Percentiles rank a stretch among this genome's conserved stretches.
Evolutionary conservation across 1,284 basidiomycete genomes (phyloP).

Genomic region (Meripilus lineatus): DNA sequence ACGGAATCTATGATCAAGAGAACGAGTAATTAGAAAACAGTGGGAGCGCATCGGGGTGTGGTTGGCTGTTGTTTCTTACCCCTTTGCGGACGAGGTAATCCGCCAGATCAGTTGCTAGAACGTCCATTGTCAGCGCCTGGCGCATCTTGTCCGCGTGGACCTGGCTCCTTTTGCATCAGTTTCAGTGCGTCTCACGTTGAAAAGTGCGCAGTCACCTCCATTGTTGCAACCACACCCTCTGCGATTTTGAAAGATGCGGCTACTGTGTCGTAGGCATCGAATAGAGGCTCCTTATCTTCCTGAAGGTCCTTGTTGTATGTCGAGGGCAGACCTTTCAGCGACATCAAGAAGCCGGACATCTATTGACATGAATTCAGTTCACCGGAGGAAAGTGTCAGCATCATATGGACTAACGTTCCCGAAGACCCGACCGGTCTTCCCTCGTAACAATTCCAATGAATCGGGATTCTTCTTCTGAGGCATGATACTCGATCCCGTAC

Average conservation of each 20-base stretch:
- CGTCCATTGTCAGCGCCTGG: conserved; percentile 89
- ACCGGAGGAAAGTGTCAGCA: background rate
- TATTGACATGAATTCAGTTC: conserved; percentile 25
- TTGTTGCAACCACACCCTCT: conserved; percentile 89
- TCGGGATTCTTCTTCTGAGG: conserved; percentile 99
- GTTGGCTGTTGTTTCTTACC: conserved; percentile 46
- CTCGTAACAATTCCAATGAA: conserved; percentile 90
- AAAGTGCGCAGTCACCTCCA: conserved; percentile 50
- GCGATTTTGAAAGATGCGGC: conserved; percentile 90
- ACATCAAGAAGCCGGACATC: conserved; percentile 99
- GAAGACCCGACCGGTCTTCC: conserved; percentile 93
- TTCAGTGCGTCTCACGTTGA: conserved; percentile 6
- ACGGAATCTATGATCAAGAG: conserved; percentile 63
- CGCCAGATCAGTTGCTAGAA: conserved; percentile 95
- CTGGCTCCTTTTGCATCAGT: conserved; percentile 33
- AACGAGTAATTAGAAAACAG: conserved; percentile 5
- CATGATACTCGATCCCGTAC: conserved; percentile 99
- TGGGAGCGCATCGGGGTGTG: conserved; percentile 2
- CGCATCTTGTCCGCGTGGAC: conserved; percentile 90
- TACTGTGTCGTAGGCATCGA: conserved; percentile 90
- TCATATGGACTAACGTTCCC: conserved; percentile 63
- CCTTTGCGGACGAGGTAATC: conserved; percentile 99
- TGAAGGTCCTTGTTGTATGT: conserved; percentile 99
- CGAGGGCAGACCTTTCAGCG: conserved; percentile 93
- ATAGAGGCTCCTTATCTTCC: conserved; percentile 97